Percentiles rank a stretch among this genome's conserved stretches.
These are phyloP conservation scores for Colletotrichum siamense DNA, from an alignment of 2,329 filamentous ascomycete genomes.

Conservation along the genomic window DNA sequence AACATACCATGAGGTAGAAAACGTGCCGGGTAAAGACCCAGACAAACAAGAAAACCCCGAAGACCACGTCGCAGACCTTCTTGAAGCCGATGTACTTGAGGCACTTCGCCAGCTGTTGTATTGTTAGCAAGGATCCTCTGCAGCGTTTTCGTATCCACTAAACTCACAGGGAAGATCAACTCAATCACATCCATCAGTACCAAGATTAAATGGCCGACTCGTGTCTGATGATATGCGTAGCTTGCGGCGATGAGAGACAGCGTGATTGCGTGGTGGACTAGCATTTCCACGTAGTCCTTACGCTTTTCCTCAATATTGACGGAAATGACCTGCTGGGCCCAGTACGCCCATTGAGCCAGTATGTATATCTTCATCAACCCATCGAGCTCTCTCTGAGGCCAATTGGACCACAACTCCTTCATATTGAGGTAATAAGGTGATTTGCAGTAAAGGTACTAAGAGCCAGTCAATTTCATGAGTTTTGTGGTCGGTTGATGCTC, in stretches of 20 bases:
- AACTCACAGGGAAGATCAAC: neutral
- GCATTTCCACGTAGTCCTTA: neutral
- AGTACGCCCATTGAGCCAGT: neutral
- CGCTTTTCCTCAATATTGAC: neutral
- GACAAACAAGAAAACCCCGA: neutral
- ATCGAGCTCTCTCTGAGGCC: neutral
- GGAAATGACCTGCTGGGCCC: slow-evolving; percentile 5
- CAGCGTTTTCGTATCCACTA: neutral
- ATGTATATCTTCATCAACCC: slow-evolving; percentile 4
- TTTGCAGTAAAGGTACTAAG: neutral
- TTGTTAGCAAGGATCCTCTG: neutral
- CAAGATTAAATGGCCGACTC: neutral
- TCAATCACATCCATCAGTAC: neutral
- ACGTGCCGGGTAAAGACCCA: neutral
- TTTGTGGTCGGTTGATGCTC: neutral
- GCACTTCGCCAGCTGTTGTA: neutral
- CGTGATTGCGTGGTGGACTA: neutral
- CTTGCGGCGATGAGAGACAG: neutral
- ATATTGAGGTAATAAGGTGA: neutral
- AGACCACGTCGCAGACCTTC: neutral
- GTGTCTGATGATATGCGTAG: neutral
- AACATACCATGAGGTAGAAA: neutral
- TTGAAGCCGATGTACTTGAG: neutral
- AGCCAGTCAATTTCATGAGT: neutral
- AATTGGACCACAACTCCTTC: neutral